phyloP scores from a whole-genome alignment of 805 yeast genomes.

The Kuraishia floccosa region DNA sequence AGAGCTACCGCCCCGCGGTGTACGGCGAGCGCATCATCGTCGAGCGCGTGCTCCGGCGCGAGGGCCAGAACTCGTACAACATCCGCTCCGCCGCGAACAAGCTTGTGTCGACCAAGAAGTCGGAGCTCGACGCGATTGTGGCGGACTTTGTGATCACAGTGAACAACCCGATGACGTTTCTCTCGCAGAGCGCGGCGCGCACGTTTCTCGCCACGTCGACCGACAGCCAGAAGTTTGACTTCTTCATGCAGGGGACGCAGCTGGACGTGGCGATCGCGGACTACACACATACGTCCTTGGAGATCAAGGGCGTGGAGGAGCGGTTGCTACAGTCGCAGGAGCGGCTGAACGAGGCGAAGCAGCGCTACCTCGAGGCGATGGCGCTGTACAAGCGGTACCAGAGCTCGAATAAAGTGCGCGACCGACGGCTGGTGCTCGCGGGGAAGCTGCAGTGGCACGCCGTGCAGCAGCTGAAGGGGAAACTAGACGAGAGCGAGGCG shows the following conservation, averaged over 20 bases:
- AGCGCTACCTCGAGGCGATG: conserved; percentile 29
- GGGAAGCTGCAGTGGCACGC: conserved; percentile 42
- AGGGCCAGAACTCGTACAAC: conserved; percentile 40
- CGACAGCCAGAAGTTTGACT: conserved; percentile 58
- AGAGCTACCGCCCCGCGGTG: conserved; percentile 48
- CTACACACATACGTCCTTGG: conserved; percentile 27
- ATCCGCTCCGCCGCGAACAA: conserved; percentile 42
- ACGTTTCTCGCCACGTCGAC: conserved; percentile 74
- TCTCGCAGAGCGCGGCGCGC: conserved; percentile 91
- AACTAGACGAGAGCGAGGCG: conserved; percentile 4
- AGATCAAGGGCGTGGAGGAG: conserved; percentile 22
- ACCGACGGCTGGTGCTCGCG: conserved; percentile 24
- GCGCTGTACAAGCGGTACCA: conserved; percentile 24
- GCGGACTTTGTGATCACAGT: conserved; percentile 67
- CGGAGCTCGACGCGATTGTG: conserved; percentile 56
- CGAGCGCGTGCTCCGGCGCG: conserved; percentile 51
- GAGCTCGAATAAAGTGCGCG: conserved; percentile 27
- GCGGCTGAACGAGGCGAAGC: conserved; percentile 24
- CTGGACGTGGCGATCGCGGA: conserved; percentile 55
- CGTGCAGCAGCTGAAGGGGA: conserved; percentile 15
- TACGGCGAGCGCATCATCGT: conserved; percentile 64
- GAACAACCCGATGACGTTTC: conserved; percentile 83
- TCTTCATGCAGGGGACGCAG: conserved; percentile 73
- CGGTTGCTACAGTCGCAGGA: conserved; percentile 26
- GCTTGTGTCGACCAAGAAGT: conserved; percentile 47